Base-by-base conservation (phyloP, 2,329 filamentous ascomycete genomes). In the Alternaria sp. region DNA sequence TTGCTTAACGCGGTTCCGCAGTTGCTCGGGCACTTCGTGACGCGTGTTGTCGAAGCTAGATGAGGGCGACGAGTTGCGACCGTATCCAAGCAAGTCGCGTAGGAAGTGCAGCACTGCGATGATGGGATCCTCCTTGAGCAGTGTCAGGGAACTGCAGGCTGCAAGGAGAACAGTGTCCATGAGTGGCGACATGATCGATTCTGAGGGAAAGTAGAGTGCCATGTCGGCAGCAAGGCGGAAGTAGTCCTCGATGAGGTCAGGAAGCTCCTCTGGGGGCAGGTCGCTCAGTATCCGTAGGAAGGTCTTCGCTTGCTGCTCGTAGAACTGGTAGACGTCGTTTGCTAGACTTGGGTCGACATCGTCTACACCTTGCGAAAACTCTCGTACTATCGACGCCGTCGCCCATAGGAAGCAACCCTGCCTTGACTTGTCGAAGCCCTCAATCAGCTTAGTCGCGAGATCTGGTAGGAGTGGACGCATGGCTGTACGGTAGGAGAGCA, bases 381-480 rank as follows among this genome's bases (percentile, higher is more conserved):
- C 96, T 63, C 96, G 91, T 28, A 99, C 87, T 66, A 99, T 96
- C 9, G 95, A 93, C 68, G 94, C 92, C 3, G 95, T 97, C 1
- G 96, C 95, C 96, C 96, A 99, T n/a, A 99, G 85, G 86, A 99
- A 99, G 79, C 95, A 97, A 12, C 96, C 96, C 81, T 99, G 95
- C 64, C 90, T 88, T 11, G 95, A 97, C 18, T 88, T 87, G 59
- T 91, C 87, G 78, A 99, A 99, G 5, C 95, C 94, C 67, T 86
- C 87, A 1, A 93, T 93, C 61, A 99, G 87, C 80, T 95, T 96
- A 72, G 95, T 92, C 18, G 96, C 96, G 81, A 99, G 89, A 20
- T 89, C 87, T 1, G 92, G 92, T 47, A 99, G 86, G 49, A 99
- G 83, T 23, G 95, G 94, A 14, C 91, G 88, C 85, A 96, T 97